phyloP scores from a whole-genome alignment of 345 rosid species.

The Hibiscus tridactylites region DNA sequence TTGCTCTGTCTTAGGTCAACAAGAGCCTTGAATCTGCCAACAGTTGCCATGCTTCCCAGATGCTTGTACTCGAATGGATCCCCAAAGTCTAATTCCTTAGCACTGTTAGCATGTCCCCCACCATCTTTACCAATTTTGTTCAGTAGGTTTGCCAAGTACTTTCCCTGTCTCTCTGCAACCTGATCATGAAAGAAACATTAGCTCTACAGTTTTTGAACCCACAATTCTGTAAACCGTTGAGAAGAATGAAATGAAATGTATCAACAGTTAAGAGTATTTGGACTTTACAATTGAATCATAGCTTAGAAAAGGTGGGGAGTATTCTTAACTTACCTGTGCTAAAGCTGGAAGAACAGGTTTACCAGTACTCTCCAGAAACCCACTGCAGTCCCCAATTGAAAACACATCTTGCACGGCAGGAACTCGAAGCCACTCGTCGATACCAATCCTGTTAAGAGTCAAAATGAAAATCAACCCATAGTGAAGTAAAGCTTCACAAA shows the following conservation, averaged over 20 bases:
- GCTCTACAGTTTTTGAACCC: too few relatives aligned
- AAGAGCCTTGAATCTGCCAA: slow-evolving; percentile 87
- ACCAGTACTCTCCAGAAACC: slow-evolving; percentile 78
- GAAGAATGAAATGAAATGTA: not conserved
- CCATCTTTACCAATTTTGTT: slow-evolving; percentile 56
- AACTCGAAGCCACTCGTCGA: slow-evolving; percentile 85
- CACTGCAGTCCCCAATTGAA: slow-evolving; percentile 94
- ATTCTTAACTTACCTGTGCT: slow-evolving; percentile 52
- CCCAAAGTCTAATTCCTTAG: slow-evolving; percentile 50
- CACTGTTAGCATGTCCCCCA: slow-evolving; percentile 49
- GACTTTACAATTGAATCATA: not conserved
- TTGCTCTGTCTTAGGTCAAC: slow-evolving; percentile 93
- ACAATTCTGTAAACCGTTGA: not conserved
- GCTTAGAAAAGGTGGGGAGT: not conserved
- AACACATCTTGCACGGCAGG: slow-evolving; percentile 73
- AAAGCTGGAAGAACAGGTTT: slow-evolving; percentile 87
- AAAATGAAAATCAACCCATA: not conserved
- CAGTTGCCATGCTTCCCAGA: slow-evolving; percentile 92
- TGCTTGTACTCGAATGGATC: slow-evolving; percentile 78
- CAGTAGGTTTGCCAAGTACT: slow-evolving; percentile 51
- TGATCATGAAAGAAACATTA: slow-evolving; percentile 15
- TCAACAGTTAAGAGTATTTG: not conserved
- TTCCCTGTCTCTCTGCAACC: slow-evolving; percentile 97
- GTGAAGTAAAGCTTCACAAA: not conserved
- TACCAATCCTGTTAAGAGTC: slow-evolving; percentile 51